A percentile compares a stretch with the other conserved stretches of the same genome.
Evolutionary conservation across 2,329 filamentous ascomycete genomes (phyloP).

Genomic region (Arthrinium phaeospermum): DNA sequence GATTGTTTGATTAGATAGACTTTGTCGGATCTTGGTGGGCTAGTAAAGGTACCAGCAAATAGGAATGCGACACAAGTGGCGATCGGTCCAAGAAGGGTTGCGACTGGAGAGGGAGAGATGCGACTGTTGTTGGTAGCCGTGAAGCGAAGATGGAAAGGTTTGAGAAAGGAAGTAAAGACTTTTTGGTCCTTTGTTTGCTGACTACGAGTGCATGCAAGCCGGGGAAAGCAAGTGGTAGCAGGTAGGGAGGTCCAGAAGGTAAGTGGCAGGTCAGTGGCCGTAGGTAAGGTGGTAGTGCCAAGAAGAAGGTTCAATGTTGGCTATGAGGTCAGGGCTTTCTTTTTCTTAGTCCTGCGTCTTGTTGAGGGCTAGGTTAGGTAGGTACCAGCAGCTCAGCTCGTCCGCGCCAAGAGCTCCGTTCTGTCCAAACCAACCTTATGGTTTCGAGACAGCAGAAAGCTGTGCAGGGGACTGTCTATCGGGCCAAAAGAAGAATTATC

Average conservation of each 20-base stretch:
- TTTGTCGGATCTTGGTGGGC: not conserved
- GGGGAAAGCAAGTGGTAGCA: not conserved
- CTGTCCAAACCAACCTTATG: conserved; percentile 6
- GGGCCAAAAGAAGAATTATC: not conserved
- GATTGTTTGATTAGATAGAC: not conserved
- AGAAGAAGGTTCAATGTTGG: not conserved
- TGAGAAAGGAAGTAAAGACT: not conserved
- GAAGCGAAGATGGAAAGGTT: not conserved
- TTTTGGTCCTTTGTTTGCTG: conserved; percentile 13
- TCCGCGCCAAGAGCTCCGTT: not conserved
- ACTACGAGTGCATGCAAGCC: conserved; percentile 14
- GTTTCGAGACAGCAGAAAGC: not conserved
- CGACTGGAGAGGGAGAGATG: not conserved
- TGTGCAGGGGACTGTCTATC: not conserved
- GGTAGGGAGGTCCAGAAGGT: not conserved
- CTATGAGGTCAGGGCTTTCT: conserved; percentile 12
- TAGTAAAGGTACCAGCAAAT: not conserved
- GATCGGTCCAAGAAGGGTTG: conserved; percentile 17
- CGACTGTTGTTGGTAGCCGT: conserved; percentile 5
- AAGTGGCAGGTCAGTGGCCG: not conserved
- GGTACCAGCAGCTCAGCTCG: not conserved
- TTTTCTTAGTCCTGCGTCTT: not conserved
- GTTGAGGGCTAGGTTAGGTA: not conserved
- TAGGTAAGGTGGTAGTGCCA: not conserved
- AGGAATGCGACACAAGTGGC: conserved; percentile 4